These are phyloP conservation scores for Metarhizium guizhouense DNA, from an alignment of 2,329 filamentous ascomycete genomes.

Conservation along the genomic window DNA sequence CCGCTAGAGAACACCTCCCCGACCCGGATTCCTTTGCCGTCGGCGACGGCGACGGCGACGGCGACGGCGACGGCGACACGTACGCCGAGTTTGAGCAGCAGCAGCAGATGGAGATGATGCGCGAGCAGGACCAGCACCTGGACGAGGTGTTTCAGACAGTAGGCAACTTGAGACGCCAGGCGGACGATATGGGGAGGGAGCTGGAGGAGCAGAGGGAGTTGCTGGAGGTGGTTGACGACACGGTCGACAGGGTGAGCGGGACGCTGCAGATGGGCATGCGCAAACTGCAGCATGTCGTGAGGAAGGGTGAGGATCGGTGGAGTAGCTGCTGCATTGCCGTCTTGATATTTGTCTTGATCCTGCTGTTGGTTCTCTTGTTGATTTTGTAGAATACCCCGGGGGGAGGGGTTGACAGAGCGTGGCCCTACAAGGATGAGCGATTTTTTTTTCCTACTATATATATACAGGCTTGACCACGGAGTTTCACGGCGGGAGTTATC, in stretches of 20 bases:
- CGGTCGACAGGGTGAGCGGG: conserved; percentile 81
- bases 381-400: conserved; percentile 35
- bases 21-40: conserved; percentile 50
- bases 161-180: conserved; percentile 81
- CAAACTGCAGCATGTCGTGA: conserved; percentile 76
- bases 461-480: neutral
- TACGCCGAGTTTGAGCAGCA: conserved; percentile 84
- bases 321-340: conserved; percentile 89
- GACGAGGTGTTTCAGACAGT: conserved; percentile 92
- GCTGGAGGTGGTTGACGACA: conserved; percentile 73
- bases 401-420: neutral
- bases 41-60: conserved; percentile 30
- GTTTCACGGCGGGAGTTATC: neutral
- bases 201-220: conserved; percentile 90
- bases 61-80: conserved; percentile 41
- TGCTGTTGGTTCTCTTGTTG: conserved; percentile 73
- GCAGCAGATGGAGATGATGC: conserved; percentile 84
- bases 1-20: conserved; percentile 36
- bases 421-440: neutral
- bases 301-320: conserved; percentile 77
- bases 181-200: conserved; percentile 91
- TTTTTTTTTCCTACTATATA: too few species aligned
- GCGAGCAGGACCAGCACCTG: conserved; percentile 86
- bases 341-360: conserved; percentile 78
- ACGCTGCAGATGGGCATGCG: conserved; percentile 79